These are phyloP conservation scores for Saccharomycopsis fibuligera DNA, from an alignment of 805 yeast genomes.

Conservation along the genomic window DNA sequence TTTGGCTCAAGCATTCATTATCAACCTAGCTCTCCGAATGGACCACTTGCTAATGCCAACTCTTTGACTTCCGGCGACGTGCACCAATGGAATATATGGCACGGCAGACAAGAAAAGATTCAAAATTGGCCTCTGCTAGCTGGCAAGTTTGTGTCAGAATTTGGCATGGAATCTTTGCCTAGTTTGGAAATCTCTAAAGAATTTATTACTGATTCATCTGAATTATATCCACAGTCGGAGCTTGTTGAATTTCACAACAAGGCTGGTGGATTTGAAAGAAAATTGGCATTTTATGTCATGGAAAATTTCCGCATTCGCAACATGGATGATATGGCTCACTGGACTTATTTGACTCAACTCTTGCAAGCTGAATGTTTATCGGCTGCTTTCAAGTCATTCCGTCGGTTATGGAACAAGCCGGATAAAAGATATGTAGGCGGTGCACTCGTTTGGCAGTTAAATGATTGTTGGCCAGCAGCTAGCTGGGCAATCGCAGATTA, in stretches of 20 bases:
- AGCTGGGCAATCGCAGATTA: constrained; percentile 45
- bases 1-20: constrained; percentile 23
- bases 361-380: constrained; percentile 46
- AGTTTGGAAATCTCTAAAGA: constrained; percentile 30
- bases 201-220: constrained; percentile 33
- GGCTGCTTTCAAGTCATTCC: constrained; percentile 41
- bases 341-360: constrained; percentile 48
- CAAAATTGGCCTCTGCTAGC: constrained; percentile 42
- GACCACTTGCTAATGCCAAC: constrained; percentile 30
- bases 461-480: constrained; percentile 49
- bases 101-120: constrained; percentile 42
- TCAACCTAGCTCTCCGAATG: constrained; percentile 40
- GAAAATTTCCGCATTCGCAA: constrained; percentile 36
- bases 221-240: constrained; percentile 39
- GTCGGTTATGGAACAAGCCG: constrained; percentile 37
- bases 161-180: constrained; percentile 48
- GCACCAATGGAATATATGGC: constrained; percentile 57
- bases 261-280: constrained; percentile 41
- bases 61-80: constrained; percentile 42
- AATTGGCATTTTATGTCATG: constrained; percentile 40
- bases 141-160: constrained; percentile 47
- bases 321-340: constrained; percentile 33
- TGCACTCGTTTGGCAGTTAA: constrained; percentile 47
- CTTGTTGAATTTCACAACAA: constrained; percentile 43
- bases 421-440: constrained; percentile 37